Percentiles rank a stretch among this genome's conserved stretches.
Conservation (phyloP, 345 rosid species). For the Pelargonium nanum region DNA sequence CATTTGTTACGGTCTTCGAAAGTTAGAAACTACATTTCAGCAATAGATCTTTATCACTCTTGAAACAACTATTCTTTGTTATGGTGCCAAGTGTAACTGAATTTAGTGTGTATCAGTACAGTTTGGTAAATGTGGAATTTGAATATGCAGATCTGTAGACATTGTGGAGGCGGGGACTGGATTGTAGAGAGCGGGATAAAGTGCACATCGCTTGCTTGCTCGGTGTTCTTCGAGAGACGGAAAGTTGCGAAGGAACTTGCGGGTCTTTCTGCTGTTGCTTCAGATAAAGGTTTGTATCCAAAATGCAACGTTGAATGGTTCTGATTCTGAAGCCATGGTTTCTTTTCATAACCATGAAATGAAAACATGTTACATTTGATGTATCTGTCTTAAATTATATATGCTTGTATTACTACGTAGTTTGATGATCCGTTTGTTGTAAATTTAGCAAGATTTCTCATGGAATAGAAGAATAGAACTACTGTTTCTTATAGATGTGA, state of each 20-base stretch:
- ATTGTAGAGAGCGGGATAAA: constrained; percentile 71
- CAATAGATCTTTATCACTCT: no score
- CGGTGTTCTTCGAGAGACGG: constrained; percentile 78
- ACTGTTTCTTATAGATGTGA: no score
- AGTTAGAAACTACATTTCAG: no score
- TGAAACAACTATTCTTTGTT: no score
- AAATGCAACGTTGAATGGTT: constrained; percentile 89
- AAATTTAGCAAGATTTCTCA: no score
- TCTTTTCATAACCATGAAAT: no score
- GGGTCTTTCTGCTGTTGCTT: constrained; percentile 52
- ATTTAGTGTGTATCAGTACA: background rate
- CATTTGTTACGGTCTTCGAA: no score
- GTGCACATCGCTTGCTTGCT: constrained; percentile 79
- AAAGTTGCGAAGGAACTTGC: constrained; percentile 85
- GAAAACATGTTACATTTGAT: no score
- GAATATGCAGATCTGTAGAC: constrained; percentile 63
- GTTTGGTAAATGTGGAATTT: background rate
- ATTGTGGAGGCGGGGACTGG: constrained; percentile 98
- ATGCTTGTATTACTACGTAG: no score
- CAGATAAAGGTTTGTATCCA: constrained; percentile 56
- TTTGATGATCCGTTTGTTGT: no score
- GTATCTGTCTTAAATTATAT: background rate
- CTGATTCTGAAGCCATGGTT: constrained; percentile 14
- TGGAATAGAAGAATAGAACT: no score
- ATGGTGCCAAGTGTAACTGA: no score